These are phyloP conservation scores for Suhomyces xylopsoci DNA, from an alignment of 805 yeast species.

Conservation along the genomic window DNA sequence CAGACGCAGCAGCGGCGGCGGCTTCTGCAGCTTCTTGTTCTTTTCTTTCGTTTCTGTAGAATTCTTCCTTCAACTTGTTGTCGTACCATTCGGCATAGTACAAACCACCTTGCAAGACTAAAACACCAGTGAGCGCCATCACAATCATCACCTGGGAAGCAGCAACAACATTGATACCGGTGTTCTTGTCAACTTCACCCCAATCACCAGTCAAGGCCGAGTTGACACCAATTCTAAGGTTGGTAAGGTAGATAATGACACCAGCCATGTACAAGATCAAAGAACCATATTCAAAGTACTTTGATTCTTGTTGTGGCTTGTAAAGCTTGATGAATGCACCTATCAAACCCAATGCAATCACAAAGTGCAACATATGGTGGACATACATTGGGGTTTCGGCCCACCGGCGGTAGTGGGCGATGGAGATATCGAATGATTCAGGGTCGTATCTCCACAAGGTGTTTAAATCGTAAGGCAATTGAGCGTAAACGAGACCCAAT, in stretches of 20 bases:
- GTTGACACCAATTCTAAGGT: constrained; percentile 74
- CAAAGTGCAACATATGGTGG: constrained; percentile 59
- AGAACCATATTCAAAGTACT: constrained; percentile 87
- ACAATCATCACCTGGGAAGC: constrained; percentile 81
- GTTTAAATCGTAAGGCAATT: constrained; percentile 77
- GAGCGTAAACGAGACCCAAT: constrained; percentile 74
- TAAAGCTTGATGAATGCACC: constrained; percentile 78
- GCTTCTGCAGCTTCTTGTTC: constrained; percentile 12
- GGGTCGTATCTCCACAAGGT: constrained; percentile 62
- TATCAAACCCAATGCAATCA: constrained; percentile 60
- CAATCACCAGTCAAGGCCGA: constrained; percentile 71
- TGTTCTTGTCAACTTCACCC: constrained; percentile 88
- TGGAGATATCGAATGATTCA: constrained; percentile 55
- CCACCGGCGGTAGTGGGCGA: constrained; percentile 74
- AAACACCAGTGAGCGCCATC: constrained; percentile 69
- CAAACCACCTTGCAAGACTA: constrained; percentile 81
- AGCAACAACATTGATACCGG: constrained; percentile 88
- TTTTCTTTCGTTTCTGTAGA: constrained; percentile 26
- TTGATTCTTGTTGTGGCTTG: constrained; percentile 82
- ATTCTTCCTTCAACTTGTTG: constrained; percentile 29
- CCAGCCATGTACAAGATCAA: constrained; percentile 70
- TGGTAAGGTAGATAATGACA: constrained; percentile 78
- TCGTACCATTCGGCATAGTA: constrained; percentile 78
- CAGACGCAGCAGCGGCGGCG: constrained; percentile 1
- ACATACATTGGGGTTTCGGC: constrained; percentile 59